These are phyloP conservation scores for Alternaria brassicicola DNA, from an alignment of 2,329 filamentous ascomycete species.

Conservation along the genomic window DNA sequence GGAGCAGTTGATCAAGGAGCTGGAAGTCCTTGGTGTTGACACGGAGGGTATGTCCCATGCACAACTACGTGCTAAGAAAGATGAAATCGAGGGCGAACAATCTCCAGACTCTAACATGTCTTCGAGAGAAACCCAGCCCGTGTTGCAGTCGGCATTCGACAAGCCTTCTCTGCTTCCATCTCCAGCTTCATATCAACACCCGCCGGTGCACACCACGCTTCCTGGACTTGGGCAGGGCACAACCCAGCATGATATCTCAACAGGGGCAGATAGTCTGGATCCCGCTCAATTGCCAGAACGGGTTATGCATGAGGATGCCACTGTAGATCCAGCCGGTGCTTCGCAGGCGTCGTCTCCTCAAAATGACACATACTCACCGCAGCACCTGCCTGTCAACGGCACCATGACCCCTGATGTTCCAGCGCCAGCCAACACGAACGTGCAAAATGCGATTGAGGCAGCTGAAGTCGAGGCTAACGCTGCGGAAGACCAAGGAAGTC, in stretches of 20 bases:
- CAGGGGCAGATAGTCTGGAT: background rate
- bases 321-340: background rate
- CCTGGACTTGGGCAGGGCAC: slow-evolving; percentile 22
- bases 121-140: background rate
- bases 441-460: background rate
- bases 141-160: background rate
- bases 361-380: background rate
- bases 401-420: slow-evolving; percentile 1
- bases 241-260: background rate
- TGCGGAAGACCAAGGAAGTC: slow-evolving; percentile 1
- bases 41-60: slow-evolving; percentile 55
- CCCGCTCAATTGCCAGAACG: background rate
- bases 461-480: background rate
- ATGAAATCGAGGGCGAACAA: slow-evolving; percentile 44
- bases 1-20: slow-evolving; percentile 54
- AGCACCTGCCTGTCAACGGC: background rate
- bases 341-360: background rate
- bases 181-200: background rate
- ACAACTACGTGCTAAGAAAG: slow-evolving; percentile 52
- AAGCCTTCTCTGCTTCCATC: background rate
- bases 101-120: slow-evolving; percentile 14
- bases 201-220: slow-evolving; percentile 7
- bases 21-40: slow-evolving; percentile 57
- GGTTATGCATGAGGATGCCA: background rate
- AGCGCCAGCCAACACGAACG: slow-evolving; percentile 8